A percentile compares a stretch with the other conserved stretches of the same genome.
These are phyloP conservation scores for Mycena floridula DNA, from an alignment of 768 basidiomycete genomes.

Conservation along the genomic window DNA sequence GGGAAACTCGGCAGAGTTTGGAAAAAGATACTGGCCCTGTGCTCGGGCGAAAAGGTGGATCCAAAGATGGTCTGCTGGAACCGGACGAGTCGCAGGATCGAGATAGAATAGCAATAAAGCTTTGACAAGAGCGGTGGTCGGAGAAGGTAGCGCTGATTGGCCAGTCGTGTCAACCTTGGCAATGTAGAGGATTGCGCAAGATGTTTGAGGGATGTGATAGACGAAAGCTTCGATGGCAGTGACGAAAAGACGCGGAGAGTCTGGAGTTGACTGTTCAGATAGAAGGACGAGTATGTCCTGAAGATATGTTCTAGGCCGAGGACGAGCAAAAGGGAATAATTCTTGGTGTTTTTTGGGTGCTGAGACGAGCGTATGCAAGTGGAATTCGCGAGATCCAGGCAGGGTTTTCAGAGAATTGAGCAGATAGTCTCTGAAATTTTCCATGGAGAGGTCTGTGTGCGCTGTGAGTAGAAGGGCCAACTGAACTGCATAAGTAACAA, in stretches of 20 bases:
- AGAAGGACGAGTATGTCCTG: slow-evolving; percentile 77
- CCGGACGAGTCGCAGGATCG: slow-evolving; percentile 56
- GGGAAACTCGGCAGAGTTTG: slow-evolving; percentile 67
- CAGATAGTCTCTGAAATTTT: slow-evolving; percentile 52
- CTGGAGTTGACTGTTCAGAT: slow-evolving; percentile 49
- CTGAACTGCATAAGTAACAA: too few species aligned
- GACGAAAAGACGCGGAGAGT: slow-evolving; percentile 55
- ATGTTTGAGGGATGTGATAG: slow-evolving; percentile 67
- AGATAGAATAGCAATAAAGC: slow-evolving; percentile 62
- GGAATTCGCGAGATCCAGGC: slow-evolving; percentile 66
- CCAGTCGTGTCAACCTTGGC: slow-evolving; percentile 95
- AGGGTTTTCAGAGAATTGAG: slow-evolving; percentile 47
- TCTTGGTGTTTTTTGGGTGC: slow-evolving; percentile 58
- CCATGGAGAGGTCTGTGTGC: too few species aligned
- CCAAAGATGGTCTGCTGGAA: slow-evolving; percentile 54
- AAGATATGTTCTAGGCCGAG: slow-evolving; percentile 58
- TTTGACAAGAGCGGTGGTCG: slow-evolving; percentile 63
- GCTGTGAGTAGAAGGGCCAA: too few species aligned
- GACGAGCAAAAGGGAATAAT: slow-evolving; percentile 71
- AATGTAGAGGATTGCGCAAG: slow-evolving; percentile 74
- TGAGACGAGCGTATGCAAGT: slow-evolving; percentile 70
- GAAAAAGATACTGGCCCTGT: slow-evolving; percentile 90
- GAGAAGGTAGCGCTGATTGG: slow-evolving; percentile 54
- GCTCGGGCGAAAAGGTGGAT: slow-evolving; percentile 88
- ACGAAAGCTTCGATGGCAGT: slow-evolving; percentile 75